Evolutionary conservation across 306 rosid genomes (phyloP).

Genomic region (Alnus glutinosa): DNA sequence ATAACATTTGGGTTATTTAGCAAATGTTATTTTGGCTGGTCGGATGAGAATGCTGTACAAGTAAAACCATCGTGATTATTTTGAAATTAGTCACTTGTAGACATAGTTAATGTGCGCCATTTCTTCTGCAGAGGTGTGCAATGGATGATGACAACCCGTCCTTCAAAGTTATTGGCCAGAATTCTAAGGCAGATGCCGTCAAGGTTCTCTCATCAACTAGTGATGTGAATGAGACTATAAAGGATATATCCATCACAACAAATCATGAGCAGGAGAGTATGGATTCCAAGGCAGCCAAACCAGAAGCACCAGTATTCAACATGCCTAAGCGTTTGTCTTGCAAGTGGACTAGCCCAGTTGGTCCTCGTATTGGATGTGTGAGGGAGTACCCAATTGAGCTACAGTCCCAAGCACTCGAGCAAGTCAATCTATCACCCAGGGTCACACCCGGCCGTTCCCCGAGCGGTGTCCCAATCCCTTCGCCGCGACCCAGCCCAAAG

Average conservation of each 20-base stretch:
- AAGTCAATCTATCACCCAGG: slow-evolving; percentile 48
- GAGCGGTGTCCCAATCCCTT: slow-evolving; percentile 37
- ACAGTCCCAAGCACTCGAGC: slow-evolving; percentile 44
- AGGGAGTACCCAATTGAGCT: slow-evolving; percentile 46
- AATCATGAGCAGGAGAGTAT: slow-evolving; percentile 7
- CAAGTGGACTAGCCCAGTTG: slow-evolving; percentile 48
- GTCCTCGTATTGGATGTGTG: slow-evolving; percentile 57
- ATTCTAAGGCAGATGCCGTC: slow-evolving; percentile 7
- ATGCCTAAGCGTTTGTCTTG: slow-evolving; percentile 40
- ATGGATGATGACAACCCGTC: slow-evolving; percentile 36
- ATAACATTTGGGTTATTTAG: too few species aligned
- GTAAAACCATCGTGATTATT: not conserved
- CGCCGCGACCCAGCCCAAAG: slow-evolving; percentile 51
- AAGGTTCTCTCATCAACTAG: not conserved
- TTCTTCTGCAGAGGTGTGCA: slow-evolving; percentile 33
- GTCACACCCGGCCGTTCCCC: slow-evolving; percentile 1
- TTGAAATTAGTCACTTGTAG: not conserved
- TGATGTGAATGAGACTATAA: not conserved
- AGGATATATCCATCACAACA: not conserved
- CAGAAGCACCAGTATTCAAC: slow-evolving; percentile 25
- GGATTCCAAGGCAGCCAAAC: not conserved
- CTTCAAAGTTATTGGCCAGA: not conserved
- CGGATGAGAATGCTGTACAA: not conserved
- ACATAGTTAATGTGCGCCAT: not conserved
- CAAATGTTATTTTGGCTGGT: too few species aligned